phyloP scores from a whole-genome alignment of 1,284 basidiomycete genomes.

The Phellopilus nigrolimitatus region DNA sequence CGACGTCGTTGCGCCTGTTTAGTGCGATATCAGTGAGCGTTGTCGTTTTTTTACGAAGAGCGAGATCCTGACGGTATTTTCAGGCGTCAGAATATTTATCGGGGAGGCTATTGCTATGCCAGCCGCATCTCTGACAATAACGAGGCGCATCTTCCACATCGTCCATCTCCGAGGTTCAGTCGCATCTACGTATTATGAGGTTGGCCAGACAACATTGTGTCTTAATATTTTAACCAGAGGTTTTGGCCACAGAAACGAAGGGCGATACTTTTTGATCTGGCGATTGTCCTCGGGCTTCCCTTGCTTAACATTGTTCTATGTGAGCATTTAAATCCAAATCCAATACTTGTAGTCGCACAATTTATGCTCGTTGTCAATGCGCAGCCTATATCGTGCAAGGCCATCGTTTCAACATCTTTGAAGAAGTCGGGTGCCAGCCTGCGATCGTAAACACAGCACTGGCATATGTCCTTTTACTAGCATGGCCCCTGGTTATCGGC shows the following conservation, averaged over 20 bases:
- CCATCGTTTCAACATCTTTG: conserved; percentile 52
- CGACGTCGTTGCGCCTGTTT: conserved; percentile 36
- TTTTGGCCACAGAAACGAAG: conserved; percentile 1
- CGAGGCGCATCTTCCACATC: conserved; percentile 40
- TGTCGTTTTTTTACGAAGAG: too few species aligned
- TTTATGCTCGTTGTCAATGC: not conserved
- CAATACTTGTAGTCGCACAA: too few species aligned
- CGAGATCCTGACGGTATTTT: too few species aligned
- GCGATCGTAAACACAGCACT: conserved; percentile 40
- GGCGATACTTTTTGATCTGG: conserved; percentile 3
- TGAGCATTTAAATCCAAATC: too few species aligned
- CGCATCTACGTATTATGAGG: not conserved
- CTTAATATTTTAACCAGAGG: too few species aligned
- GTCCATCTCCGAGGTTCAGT: conserved; percentile 24
- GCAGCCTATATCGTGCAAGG: conserved; percentile 44
- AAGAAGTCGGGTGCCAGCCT: conserved; percentile 51
- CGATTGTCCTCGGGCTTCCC: conserved; percentile 6
- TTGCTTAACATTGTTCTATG: conserved; percentile 37
- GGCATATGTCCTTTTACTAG: conserved; percentile 36
- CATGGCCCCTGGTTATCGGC: conserved; percentile 40
- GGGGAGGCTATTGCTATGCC: conserved; percentile 35
- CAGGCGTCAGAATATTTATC: conserved; percentile 31
- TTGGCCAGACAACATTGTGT: too few species aligned
- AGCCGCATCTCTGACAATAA: conserved; percentile 40
- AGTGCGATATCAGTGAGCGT: conserved; percentile 54